phyloP scores from a whole-genome alignment of 164 flowering plant genomes.

The Stephania yunnanensis region DNA sequence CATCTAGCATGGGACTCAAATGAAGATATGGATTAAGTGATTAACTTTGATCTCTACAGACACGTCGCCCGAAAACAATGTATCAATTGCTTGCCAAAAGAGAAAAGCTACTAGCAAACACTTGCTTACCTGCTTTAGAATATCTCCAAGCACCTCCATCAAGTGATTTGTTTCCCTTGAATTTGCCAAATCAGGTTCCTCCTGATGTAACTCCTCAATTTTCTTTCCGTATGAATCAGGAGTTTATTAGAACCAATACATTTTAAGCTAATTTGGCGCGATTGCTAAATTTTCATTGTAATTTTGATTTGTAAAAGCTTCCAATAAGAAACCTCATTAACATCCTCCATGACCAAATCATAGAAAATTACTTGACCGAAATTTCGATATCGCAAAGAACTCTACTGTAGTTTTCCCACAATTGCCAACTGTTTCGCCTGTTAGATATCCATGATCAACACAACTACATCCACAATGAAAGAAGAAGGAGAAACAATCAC shows the following conservation, averaged over 20 bases:
- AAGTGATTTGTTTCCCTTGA: slow-evolving; percentile 51
- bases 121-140: slow-evolving; percentile 52
- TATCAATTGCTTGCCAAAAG: not conserved
- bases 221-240: slow-evolving; percentile 11
- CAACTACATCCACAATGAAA: slow-evolving; percentile 5
- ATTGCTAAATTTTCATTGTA: too few species aligned
- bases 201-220: slow-evolving; percentile 9
- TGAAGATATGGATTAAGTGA: not conserved
- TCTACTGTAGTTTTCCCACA: slow-evolving; percentile 88
- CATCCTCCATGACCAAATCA: not conserved
- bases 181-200: slow-evolving; percentile 20
- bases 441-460: slow-evolving; percentile 7
- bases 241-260: not conserved
- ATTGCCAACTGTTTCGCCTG: slow-evolving; percentile 88
- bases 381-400: slow-evolving; percentile 71
- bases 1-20: not conserved
- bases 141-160: slow-evolving; percentile 58
- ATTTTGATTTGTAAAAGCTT: too few species aligned
- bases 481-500: not conserved
- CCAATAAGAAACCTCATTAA: too few species aligned
- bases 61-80: not conserved
- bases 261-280: too few species aligned
- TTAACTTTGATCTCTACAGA: not conserved
- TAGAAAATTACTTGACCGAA: slow-evolving; percentile 44
- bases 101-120: not conserved